Base-by-base conservation (phyloP, 495 filamentous ascomycete species). In the Lasiosphaeriaceae sp. region DNA sequence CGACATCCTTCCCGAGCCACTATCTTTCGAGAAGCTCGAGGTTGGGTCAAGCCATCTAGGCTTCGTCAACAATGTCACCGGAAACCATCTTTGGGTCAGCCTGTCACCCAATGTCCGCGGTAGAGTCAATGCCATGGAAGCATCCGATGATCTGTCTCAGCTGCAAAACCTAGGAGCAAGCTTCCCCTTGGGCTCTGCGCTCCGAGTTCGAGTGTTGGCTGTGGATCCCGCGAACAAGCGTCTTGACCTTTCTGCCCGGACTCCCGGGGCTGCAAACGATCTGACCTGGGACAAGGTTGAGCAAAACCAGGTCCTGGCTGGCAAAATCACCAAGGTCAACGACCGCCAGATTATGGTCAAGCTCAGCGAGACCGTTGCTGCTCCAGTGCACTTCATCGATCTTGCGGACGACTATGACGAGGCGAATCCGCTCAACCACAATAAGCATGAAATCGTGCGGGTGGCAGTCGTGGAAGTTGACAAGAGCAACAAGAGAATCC, bases 31-130 rank as follows among this genome's bases (percentile, higher is more conserved):
- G n/a, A 83, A 90, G 58, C 74, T 97, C 50, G 72, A 84, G 59
- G 74, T 78, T 45, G 92, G 88, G 34, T 85, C 86, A 11, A 81
- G 73, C 0, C 86, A 84, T 73, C 73, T 92, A 48, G 91, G 84
- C 2, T 97, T 92, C 66, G 80, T 98, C 67, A 98, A 97, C 74
- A 96, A 96, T 60, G 71, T 92, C 52, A 77, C 82, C 14, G 79
- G 87, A 34, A 82, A 87, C 52, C 88, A 82, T 59, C 75, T 94
- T 20, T 97, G 92, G 93, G 85, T 93, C 47, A 96, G 89, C 65
- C 70, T 97, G 23, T 89, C 92, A 3, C 92, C 94, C n/a, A 92
- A 87, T 60, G 86, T 98, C 24, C 86, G 91, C 16, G 94, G 94
- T 56, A 80, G 91, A 50, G 82, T 98, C 47, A 83, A 80, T 39